These are phyloP conservation scores for Coprinopsis marcescibilis DNA, from an alignment of 768 basidiomycete genomes.

Conservation along the genomic window DNA sequence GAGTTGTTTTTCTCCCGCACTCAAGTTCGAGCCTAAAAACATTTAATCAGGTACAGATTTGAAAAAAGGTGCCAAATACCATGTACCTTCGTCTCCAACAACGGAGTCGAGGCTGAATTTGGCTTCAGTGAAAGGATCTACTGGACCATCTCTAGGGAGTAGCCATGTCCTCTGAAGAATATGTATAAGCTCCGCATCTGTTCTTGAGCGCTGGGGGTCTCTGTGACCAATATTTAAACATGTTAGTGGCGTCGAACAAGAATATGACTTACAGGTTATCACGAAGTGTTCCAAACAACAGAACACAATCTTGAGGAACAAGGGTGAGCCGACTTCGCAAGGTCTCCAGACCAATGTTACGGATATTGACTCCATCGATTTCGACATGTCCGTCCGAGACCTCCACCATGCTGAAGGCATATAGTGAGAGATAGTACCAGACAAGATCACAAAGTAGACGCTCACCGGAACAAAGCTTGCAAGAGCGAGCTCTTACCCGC, in stretches of 20 bases:
- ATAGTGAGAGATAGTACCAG: no score
- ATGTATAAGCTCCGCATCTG: constrained; percentile 56
- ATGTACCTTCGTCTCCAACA: constrained; percentile 55
- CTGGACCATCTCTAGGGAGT: constrained; percentile 39
- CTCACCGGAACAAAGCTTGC: neutral
- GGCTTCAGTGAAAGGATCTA: constrained; percentile 41
- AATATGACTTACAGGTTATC: constrained; percentile 33
- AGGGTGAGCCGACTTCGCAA: constrained; percentile 52
- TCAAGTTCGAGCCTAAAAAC: constrained; percentile 48
- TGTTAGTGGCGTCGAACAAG: constrained; percentile 12
- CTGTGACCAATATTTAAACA: constrained; percentile 20
- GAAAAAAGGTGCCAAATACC: constrained; percentile 1
- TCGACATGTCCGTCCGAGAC: constrained; percentile 40
- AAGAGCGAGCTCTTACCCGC: constrained; percentile 5
- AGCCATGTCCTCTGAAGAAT: constrained; percentile 56
- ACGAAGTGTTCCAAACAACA: constrained; percentile 45
- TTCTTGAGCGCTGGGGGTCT: constrained; percentile 45
- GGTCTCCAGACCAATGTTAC: constrained; percentile 46
- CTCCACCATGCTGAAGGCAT: neutral
- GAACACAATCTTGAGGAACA: constrained; percentile 60
- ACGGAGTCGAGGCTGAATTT: constrained; percentile 61
- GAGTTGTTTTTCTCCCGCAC: constrained; percentile 64
- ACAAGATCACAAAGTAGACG: no score
- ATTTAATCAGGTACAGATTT: neutral
- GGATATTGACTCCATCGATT: constrained; percentile 52